Base-by-base conservation (phyloP, 2,329 filamentous ascomycete genomes). In the Xylaria sp. region DNA sequence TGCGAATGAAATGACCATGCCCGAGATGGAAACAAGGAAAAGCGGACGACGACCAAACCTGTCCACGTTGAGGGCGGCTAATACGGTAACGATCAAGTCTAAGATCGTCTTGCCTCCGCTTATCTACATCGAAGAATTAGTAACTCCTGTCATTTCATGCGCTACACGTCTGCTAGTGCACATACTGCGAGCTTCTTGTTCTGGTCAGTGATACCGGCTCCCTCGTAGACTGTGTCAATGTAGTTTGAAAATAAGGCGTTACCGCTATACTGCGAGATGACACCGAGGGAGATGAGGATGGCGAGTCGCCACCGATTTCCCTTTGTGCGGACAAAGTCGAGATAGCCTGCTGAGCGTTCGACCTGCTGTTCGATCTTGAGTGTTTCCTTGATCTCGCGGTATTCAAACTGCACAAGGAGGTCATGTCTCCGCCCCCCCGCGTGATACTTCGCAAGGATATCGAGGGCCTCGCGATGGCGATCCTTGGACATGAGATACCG, bases 171-270 rank as follows among this genome's bases (percentile, higher is more conserved):
- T n/a, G n/a, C n/a, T n/a, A n/a, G n/a, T n/a, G n/a, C n/a, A 72
- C 79, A 60, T 75, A 82, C 80, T 63, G 78, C 83, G 23, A 86
- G 81, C 76, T 87, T 86, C 74, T 83, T 80, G 70, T 83, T 82
- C 71, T 85, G 79, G 47, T 82, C 77, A 1, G 69, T 83, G 70
- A 90, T 88, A 46, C 87, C 87, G 52, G 87, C 86, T 51, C 83
- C 83, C 42, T 81, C 77, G 75, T 89, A 89, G 66, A 90, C 82
- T 60, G 82, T 79, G 62, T 87, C 84, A 70, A 88, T 86, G 73
- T 90, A 90, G 76, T 90, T 89, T 65, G 83, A 87, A 71, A 90
- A 86, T 1, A 90, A 77, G 17, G 85, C 87, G 71, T 90, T 90
- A 46, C 88, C 88, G 55, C 83, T 87, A 77, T 88, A 90, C 75